A percentile compares a stretch with the other conserved stretches of the same genome.
phyloP scores from a whole-genome alignment of 768 basidiomycete genomes.

The Suillus plorans region DNA sequence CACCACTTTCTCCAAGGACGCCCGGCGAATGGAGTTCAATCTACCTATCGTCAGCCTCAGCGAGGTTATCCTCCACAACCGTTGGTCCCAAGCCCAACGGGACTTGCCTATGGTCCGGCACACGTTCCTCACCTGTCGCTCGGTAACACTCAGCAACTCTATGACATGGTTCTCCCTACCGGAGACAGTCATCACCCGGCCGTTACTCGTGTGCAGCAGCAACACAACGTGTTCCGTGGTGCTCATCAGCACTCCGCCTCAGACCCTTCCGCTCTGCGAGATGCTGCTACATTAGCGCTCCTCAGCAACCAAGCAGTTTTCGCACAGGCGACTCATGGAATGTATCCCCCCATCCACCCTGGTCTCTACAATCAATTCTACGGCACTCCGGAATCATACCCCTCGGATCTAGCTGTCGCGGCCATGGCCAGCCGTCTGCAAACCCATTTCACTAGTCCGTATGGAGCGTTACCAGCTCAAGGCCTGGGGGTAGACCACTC shows the following conservation, averaged over 20 bases:
- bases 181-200: conserved; percentile 58
- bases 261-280: conserved; percentile 75
- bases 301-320: conserved; percentile 55
- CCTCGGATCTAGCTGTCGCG: conserved; percentile 50
- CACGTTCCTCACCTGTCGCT: conserved; percentile 71
- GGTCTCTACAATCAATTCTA: conserved; percentile 78
- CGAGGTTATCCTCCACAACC: conserved; percentile 60
- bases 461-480: conserved; percentile 48
- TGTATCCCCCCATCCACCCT: conserved; percentile 60
- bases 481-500: conserved; percentile 44
- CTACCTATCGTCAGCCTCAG: conserved; percentile 62
- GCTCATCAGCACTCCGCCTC: conserved; percentile 83
- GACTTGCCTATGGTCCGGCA: conserved; percentile 49
- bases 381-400: conserved; percentile 56
- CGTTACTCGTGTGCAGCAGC: conserved; percentile 76
- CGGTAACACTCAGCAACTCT: conserved; percentile 73
- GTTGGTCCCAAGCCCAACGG: conserved; percentile 51
- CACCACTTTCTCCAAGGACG: conserved; percentile 54
- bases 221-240: conserved; percentile 69
- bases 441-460: conserved; percentile 52
- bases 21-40: conserved; percentile 44
- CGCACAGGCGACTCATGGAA: conserved; percentile 41
- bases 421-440: conserved; percentile 65
- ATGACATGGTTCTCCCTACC: conserved; percentile 70
- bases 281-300: conserved; percentile 65